Evolutionary conservation across 2,329 filamentous ascomycete species (phyloP).

Genomic region (Karstenula rhodostoma): DNA sequence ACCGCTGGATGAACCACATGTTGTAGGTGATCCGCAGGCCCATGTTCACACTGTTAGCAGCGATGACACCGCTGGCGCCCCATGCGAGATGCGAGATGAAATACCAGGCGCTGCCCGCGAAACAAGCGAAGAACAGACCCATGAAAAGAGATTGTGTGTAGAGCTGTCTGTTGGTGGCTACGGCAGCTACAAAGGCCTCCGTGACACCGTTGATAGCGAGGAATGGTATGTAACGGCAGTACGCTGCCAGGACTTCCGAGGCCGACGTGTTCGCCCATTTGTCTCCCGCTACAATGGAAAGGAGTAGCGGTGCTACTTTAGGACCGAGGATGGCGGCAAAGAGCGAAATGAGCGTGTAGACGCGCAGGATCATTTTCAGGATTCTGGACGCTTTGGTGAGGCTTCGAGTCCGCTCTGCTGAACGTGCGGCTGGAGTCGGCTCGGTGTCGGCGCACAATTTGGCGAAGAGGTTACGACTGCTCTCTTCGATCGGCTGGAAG

Average conservation of each 20-base stretch:
- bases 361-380: conserved; percentile 70
- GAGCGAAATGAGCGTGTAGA: conserved; percentile 78
- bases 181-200: conserved; percentile 91
- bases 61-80: conserved; percentile 82
- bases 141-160: conserved; percentile 84
- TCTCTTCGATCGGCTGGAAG: conserved; percentile 96
- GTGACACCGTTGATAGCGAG: conserved; percentile 90
- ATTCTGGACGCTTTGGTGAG: conserved; percentile 57
- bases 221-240: conserved; percentile 93
- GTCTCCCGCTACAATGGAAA: conserved; percentile 77
- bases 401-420: conserved; percentile 27
- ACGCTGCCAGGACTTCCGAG: conserved; percentile 75
- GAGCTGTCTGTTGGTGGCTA: conserved; percentile 78
- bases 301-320: conserved; percentile 73
- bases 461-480: conserved; percentile 87
- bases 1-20: conserved; percentile 69
- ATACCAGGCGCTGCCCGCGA: conserved; percentile 76
- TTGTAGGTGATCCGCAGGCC: conserved; percentile 84
- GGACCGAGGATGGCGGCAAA: conserved; percentile 76
- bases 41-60: conserved; percentile 93
- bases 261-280: conserved; percentile 80
- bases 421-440: conserved; percentile 22
- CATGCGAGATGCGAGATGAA: conserved; percentile 73
- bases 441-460: conserved; percentile 67
- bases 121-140: conserved; percentile 79